phyloP scores from a whole-genome alignment of 495 filamentous ascomycete genomes.

The Neurospora sp. region DNA sequence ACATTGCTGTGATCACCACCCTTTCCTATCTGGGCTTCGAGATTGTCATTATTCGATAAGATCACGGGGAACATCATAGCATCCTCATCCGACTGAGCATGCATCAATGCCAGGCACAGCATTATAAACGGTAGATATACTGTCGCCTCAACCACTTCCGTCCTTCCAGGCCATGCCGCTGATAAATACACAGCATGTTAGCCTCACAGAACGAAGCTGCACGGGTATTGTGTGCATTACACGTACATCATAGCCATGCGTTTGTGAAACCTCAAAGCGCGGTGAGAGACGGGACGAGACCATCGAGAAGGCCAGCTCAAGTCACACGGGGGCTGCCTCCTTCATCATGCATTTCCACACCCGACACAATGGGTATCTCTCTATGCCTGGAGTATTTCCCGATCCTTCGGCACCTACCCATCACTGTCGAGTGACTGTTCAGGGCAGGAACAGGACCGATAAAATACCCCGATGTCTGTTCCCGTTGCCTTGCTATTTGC shows the following conservation, averaged over 20 bases:
- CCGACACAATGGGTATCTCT: neutral
- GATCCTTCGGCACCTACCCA: neutral
- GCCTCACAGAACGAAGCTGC: neutral
- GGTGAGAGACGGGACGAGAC: conserved; percentile 6
- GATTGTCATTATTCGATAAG: neutral
- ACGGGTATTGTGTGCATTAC: neutral
- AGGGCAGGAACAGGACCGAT: neutral
- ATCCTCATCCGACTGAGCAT: neutral
- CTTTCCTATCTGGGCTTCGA: neutral
- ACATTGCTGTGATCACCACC: neutral
- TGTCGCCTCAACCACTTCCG: neutral
- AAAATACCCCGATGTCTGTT: neutral
- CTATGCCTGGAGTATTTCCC: neutral
- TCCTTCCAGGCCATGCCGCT: neutral
- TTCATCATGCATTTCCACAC: neutral
- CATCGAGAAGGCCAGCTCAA: neutral
- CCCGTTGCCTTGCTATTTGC: neutral
- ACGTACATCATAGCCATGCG: neutral
- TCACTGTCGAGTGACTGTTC: neutral
- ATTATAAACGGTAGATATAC: neutral
- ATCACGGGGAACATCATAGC: neutral
- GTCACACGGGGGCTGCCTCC: neutral
- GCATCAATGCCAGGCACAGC: neutral
- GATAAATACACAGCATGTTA: neutral
- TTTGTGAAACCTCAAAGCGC: conserved; percentile 17